Conservation (phyloP, 2,329 filamentous ascomycete genomes). For the Colletotrichum tofieldiae region DNA sequence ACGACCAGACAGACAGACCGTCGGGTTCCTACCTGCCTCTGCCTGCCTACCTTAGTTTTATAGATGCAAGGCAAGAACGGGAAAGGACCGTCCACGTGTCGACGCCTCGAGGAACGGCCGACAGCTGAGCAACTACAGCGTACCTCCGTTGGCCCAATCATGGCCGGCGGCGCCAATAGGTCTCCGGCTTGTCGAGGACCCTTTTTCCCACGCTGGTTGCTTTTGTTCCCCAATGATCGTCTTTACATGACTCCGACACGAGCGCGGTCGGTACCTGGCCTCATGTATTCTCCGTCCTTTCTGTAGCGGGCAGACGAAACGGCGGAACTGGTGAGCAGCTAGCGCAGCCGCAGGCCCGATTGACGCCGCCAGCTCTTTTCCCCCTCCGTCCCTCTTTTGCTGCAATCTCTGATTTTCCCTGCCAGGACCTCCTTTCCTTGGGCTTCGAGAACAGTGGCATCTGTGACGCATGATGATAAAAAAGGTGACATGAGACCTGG, state of each 20-base stretch:
- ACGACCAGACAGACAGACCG: too few relatives aligned
- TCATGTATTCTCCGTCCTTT: conserved; percentile 3
- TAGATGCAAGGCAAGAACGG: neutral
- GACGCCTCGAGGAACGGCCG: neutral
- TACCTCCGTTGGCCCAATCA: neutral
- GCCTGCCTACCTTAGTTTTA: neutral
- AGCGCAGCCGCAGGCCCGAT: neutral
- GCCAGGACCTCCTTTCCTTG: neutral
- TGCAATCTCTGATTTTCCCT: neutral
- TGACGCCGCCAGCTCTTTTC: neutral
- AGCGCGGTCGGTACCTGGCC: neutral
- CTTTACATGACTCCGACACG: conserved; percentile 30
- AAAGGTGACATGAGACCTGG: neutral
- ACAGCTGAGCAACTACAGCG: neutral
- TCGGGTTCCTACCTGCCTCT: too few relatives aligned
- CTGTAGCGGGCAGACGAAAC: conserved; percentile 14
- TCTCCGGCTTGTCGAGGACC: conserved; percentile 5
- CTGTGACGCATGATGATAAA: neutral
- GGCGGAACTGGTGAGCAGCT: conserved; percentile 9
- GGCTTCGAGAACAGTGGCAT: neutral
- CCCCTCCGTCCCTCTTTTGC: neutral
- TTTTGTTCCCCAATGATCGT: conserved; percentile 34
- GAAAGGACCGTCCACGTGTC: neutral
- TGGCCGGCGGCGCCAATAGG: neutral
- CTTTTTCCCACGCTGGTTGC: conserved; percentile 10